Base-by-base conservation (phyloP, 345 rosid species). In the Gossypium bickii region DNA sequence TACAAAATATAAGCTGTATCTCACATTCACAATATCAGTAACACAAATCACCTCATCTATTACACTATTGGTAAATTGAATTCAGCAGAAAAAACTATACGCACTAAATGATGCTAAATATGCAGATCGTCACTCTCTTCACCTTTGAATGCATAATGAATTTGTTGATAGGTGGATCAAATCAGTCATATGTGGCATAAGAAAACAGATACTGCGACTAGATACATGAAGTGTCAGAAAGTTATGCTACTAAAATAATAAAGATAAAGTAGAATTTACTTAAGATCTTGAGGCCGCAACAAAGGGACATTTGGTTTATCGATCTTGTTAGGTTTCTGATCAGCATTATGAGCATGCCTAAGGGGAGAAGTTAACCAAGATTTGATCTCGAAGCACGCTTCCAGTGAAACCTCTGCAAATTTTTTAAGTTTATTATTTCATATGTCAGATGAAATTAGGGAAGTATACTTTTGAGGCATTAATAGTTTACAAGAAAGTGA, bases 301-400 rank as follows among this genome's bases (percentile, higher is more conserved):
- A 88, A 71, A 73, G 92, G 89, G 70, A 70, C 63, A 74, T 71
- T 85, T 45, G 80, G 78, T 60, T 75, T 76, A 74, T 76, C 87
- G 51, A 74, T 73, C 79, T 69, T 78, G 80, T 83, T 79, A 74
- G 78, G 83, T 63, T 79, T 82, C 41, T 78, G 84, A 74, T 73
- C 78, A 52, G 83, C 61, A 59, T 64, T 71, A 64, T 81, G 81
- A 78, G 77, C 84, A 76, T 80, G 85, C 76, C 92, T 86, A 68
- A 93, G 92, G 41, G 98, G 98, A 85, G 98, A 85, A 83, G 91
- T 89, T 83, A 93, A 71, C 98, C 98, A 77, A 74, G 92, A 29
- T 75, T 86, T 64, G 89, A 84, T 83, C 90, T 93, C 3, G 98
- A 87, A 80, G 98, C 92, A 71, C 87, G 91, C 74, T 91, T 93